Evolutionary conservation across 2,329 filamentous ascomycete genomes (phyloP).

Genomic region (Aspergillus sp.): DNA sequence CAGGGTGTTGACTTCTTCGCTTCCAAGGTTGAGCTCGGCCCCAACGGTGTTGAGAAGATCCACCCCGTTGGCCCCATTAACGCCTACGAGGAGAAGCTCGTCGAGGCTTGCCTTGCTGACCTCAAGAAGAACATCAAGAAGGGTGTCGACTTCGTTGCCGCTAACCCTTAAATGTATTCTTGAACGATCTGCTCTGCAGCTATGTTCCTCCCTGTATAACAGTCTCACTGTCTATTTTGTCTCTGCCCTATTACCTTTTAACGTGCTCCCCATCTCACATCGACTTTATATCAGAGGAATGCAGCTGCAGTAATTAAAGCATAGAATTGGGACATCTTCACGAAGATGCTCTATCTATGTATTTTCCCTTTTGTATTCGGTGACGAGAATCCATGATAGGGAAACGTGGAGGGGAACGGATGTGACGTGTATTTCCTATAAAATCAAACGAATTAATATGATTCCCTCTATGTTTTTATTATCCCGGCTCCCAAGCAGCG

Average conservation of each 20-base stretch:
- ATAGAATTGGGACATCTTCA: too few relatives aligned
- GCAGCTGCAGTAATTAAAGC: constrained; percentile 12
- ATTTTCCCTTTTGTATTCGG: too few relatives aligned
- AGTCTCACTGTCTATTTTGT: constrained; percentile 10
- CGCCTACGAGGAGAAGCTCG: constrained; percentile 79
- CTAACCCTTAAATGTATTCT: constrained; percentile 44
- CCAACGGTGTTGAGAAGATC: constrained; percentile 93
- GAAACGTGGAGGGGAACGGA: constrained; percentile 1
- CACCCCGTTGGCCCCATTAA: constrained; percentile 79
- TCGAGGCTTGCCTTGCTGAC: constrained; percentile 74
- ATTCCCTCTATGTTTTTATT: not conserved
- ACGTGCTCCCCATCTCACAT: constrained; percentile 9
- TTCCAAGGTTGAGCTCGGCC: constrained; percentile 90
- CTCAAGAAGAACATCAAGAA: constrained; percentile 80
- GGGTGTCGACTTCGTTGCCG: constrained; percentile 61
- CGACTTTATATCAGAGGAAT: constrained; percentile 16
- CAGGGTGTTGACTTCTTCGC: constrained; percentile 97
- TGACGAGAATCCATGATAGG: not conserved
- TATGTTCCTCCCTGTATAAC: constrained; percentile 24
- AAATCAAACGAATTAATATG: constrained; percentile 1
- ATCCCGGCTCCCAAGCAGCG: too few relatives aligned
- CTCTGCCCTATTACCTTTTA: constrained; percentile 6
- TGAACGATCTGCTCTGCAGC: constrained; percentile 13
- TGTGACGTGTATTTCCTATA: constrained; percentile 5
- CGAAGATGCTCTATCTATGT: too few relatives aligned